Percentiles rank a stretch among this genome's conserved stretches.
Evolutionary conservation across 306 rosid species (phyloP).

Genomic region (Glycine latifolia): DNA sequence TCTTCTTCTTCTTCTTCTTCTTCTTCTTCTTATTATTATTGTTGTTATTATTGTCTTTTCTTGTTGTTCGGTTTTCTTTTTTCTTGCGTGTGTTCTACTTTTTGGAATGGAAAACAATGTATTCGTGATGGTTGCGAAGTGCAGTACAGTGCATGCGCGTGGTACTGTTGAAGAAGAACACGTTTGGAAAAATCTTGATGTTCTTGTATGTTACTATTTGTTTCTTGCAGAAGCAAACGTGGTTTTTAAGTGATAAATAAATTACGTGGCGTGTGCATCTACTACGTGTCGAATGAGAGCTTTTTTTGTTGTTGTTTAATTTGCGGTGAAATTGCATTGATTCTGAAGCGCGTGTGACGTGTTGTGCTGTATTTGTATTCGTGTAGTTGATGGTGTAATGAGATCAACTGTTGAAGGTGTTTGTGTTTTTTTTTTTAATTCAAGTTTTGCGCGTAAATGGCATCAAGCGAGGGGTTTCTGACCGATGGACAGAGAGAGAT

Average conservation of each 20-base stretch:
- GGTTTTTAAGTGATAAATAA: neutral
- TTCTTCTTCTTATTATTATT: neutral
- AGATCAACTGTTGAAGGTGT: neutral
- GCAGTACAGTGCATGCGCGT: conserved; percentile 15
- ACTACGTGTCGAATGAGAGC: neutral
- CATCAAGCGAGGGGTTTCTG: conserved; percentile 80
- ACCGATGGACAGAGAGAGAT: conserved; percentile 79
- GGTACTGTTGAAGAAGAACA: neutral
- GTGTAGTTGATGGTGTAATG: neutral
- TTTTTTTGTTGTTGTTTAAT: neutral
- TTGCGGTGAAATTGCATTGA: neutral
- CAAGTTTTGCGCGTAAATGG: conserved; percentile 54
- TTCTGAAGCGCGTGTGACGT: neutral
- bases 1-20: neutral
- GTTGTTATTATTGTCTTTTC: neutral
- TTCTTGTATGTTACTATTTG: neutral
- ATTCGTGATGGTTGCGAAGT: conserved; percentile 8
- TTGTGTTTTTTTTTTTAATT: neutral
- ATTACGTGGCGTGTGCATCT: neutral
- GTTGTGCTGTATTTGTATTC: neutral
- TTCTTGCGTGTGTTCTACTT: neutral
- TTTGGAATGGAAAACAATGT: neutral
- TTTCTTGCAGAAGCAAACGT: neutral
- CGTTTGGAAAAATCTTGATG: neutral
- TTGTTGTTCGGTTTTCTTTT: neutral